Evolutionary conservation across 176 grass and related monocot species (phyloP).

Genomic region (Melocanna baccifera): DNA sequence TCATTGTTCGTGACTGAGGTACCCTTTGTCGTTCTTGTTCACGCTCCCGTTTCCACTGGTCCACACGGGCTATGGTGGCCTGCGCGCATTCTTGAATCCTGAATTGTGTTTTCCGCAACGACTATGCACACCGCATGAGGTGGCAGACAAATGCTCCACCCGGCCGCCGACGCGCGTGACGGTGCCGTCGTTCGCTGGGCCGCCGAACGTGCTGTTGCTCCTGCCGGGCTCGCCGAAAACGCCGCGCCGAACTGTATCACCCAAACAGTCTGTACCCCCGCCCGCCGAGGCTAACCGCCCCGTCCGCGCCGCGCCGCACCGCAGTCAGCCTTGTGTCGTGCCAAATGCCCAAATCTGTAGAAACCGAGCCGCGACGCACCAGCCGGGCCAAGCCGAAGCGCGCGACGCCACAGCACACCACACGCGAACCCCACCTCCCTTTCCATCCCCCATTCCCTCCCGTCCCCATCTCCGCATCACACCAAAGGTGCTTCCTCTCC

Average conservation of each 20-base stretch:
- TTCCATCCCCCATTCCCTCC: background rate
- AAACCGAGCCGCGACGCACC: background rate
- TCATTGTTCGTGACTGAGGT: background rate
- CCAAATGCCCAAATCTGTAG: background rate
- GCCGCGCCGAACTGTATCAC: too few relatives aligned
- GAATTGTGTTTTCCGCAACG: background rate
- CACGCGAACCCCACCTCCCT: background rate
- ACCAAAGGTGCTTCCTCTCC: slow-evolving; percentile 22
- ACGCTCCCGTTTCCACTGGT: background rate
- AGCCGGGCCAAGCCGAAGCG: background rate
- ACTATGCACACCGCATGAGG: background rate
- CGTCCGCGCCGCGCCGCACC: too few relatives aligned
- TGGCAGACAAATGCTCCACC: too few relatives aligned
- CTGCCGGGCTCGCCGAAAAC: background rate
- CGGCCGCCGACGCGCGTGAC: too few relatives aligned
- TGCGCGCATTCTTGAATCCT: background rate
- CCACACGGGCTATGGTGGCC: background rate
- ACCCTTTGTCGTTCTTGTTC: background rate
- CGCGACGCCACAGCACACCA: background rate
- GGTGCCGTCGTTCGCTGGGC: background rate
- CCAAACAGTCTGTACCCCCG: too few relatives aligned
- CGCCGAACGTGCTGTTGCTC: background rate
- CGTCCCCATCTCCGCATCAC: slow-evolving; percentile 19
- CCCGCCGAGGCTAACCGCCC: too few relatives aligned
- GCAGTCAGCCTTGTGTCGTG: background rate